These are phyloP conservation scores for Camellia granthamiana DNA, from an alignment of 148 eudicot species.

Conservation along the genomic window DNA sequence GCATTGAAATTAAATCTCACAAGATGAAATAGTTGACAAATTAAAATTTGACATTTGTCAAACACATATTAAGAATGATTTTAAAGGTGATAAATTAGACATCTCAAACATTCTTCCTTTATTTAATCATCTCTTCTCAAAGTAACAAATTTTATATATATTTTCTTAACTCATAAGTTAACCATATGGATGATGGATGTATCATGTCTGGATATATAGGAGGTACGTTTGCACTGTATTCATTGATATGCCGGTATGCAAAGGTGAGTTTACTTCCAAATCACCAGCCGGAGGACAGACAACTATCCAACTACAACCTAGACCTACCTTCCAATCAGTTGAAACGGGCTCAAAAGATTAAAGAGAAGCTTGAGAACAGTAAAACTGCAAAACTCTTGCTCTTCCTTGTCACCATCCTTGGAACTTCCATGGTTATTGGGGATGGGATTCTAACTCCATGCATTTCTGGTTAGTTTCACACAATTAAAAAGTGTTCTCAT, in stretches of 20 bases:
- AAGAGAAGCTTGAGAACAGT: slow-evolving; percentile 34
- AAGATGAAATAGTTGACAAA: no score
- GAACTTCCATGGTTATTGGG: slow-evolving; percentile 58
- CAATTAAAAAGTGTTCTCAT: no score
- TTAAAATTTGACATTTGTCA: no score
- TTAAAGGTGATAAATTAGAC: no score
- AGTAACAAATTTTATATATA: no score
- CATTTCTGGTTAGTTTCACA: slow-evolving; percentile 38
- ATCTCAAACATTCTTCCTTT: no score
- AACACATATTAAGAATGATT: no score
- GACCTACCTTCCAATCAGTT: slow-evolving; percentile 31
- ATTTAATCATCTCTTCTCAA: no score
- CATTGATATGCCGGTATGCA: slow-evolving; percentile 45
- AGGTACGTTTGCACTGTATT: slow-evolving; percentile 59
- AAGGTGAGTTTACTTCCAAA: slow-evolving; percentile 51
- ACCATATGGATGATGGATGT: no score
- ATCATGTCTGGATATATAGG: slow-evolving; percentile 18
- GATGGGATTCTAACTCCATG: slow-evolving; percentile 51
- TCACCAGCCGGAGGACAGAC: slow-evolving; percentile 45
- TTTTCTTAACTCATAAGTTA: no score
- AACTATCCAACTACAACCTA: slow-evolving; percentile 39
- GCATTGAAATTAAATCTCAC: no score
- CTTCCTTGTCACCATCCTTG: slow-evolving; percentile 46
- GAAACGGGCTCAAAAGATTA: slow-evolving; percentile 33
- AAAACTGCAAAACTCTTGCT: slow-evolving; percentile 34